A percentile compares a stretch with the other conserved stretches of the same genome.
phyloP scores from a whole-genome alignment of 306 rosid species.

The Elaeagnus macrophylla region DNA sequence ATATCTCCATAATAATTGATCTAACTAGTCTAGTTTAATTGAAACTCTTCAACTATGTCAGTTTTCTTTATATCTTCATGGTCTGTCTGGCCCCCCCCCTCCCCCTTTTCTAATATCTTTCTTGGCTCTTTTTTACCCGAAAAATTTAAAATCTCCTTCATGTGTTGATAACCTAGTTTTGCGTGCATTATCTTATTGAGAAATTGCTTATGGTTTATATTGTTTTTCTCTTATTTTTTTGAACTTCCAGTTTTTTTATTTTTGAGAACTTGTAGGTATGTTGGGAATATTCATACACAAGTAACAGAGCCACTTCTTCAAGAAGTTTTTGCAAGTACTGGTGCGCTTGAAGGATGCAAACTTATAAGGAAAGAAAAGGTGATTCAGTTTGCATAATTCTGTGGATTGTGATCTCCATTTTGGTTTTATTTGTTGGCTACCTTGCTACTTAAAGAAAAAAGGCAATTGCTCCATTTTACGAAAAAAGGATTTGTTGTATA shows the following conservation, averaged over 20 bases:
- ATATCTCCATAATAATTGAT: too few species aligned
- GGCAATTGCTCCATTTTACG: too few species aligned
- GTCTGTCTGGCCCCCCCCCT: too few species aligned
- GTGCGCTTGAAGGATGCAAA: constrained; percentile 80
- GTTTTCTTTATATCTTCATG: too few species aligned
- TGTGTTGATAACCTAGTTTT: not conserved
- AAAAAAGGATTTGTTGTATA: too few species aligned
- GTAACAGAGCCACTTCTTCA: constrained; percentile 75
- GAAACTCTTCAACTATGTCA: too few species aligned
- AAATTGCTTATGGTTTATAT: constrained; percentile 23
- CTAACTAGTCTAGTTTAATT: too few species aligned
- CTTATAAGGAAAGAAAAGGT: constrained; percentile 85
- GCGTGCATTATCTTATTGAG: constrained; percentile 9
- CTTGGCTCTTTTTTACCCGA: too few species aligned
- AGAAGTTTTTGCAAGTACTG: constrained; percentile 58
- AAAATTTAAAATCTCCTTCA: not conserved
- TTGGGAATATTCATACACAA: constrained; percentile 74
- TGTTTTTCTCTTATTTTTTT: constrained; percentile 28
- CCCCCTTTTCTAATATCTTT: too few species aligned
- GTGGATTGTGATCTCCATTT: not conserved
- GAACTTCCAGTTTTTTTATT: constrained; percentile 35
- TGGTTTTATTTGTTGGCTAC: not conserved
- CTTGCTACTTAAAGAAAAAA: too few species aligned
- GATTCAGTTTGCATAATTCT: not conserved
- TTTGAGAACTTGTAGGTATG: constrained; percentile 61